A percentile compares a stretch with the other conserved stretches of the same genome.
Evolutionary conservation across 768 basidiomycete species (phyloP).

Genomic region (Paxillus involutus): DNA sequence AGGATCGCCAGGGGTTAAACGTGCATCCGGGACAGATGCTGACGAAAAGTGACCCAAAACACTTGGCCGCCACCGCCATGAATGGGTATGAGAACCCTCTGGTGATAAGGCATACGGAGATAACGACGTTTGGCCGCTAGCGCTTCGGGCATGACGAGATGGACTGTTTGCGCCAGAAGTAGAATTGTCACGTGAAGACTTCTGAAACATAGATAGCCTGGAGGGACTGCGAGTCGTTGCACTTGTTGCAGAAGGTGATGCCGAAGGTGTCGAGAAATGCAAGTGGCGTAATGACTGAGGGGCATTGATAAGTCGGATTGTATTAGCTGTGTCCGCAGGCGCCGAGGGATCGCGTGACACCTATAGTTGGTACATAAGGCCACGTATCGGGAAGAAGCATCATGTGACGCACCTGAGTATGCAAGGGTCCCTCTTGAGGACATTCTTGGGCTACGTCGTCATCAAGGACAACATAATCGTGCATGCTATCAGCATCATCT

Average conservation of each 20-base stretch:
- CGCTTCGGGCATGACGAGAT: conserved; percentile 45
- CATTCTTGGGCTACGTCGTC: conserved; percentile 29
- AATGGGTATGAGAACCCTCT: conserved; percentile 13
- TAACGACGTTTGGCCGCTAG: conserved; percentile 48
- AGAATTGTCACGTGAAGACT: conserved; percentile 26
- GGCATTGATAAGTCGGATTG: conserved; percentile 36
- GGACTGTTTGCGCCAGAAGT: conserved; percentile 26
- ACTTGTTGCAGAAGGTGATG: conserved; percentile 40
- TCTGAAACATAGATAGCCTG: conserved; percentile 45
- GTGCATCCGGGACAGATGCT: conserved; percentile 44
- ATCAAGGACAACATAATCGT: conserved; percentile 44
- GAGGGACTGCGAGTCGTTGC: conserved; percentile 36
- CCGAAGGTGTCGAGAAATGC: conserved; percentile 41
- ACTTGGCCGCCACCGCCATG: conserved; percentile 61
- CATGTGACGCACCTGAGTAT: conserved; percentile 28
- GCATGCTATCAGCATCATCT: conserved; percentile 35
- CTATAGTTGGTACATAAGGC: conserved; percentile 22
- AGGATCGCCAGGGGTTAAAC: conserved; percentile 41
- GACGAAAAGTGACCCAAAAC: conserved; percentile 64
- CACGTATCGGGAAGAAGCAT: conserved; percentile 19
- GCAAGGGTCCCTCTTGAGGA: conserved; percentile 12
- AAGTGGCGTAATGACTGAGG: conserved; percentile 41
- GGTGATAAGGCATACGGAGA: conserved; percentile 13
- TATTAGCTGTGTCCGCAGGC: conserved; percentile 24
- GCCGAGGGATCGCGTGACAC: conserved; percentile 19